Percentiles rank a stretch among this genome's conserved stretches.
These are phyloP conservation scores for Aspergillus tanneri DNA, from an alignment of 2,329 filamentous ascomycete genomes.

Conservation along the genomic window DNA sequence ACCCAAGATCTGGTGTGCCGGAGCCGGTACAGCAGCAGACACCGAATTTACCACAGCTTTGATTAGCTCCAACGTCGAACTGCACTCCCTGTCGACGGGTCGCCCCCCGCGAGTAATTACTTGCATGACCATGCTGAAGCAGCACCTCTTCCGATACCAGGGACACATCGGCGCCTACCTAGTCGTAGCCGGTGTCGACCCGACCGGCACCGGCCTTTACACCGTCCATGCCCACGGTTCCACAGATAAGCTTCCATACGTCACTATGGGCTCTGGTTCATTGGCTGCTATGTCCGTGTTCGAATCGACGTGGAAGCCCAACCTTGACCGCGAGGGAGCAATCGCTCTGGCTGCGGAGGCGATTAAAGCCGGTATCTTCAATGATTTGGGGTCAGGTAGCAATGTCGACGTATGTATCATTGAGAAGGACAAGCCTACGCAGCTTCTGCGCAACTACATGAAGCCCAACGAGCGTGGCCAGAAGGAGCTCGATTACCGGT, in stretches of 20 bases:
- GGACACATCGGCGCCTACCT: constrained; percentile 97
- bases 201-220: constrained; percentile 91
- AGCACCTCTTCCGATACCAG: constrained; percentile 98
- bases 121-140: constrained; percentile 99
- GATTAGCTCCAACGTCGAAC: constrained; percentile 97
- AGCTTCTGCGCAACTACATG: constrained; percentile 84
- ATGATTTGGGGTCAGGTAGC: constrained; percentile 93
- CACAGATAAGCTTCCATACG: constrained; percentile 98
- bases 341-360: constrained; percentile 79
- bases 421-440: constrained; percentile 87
- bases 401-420: constrained; percentile 98
- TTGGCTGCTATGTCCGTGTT: constrained; percentile 98
- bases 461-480: constrained; percentile 86
- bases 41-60: constrained; percentile 98
- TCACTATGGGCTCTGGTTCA: constrained; percentile 97
- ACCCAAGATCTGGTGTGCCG: constrained; percentile 98
- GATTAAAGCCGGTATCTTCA: constrained; percentile 96
- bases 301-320: constrained; percentile 88
- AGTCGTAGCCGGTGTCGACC: constrained; percentile 93
- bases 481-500: constrained; percentile 93
- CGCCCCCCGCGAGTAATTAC: constrained; percentile 96
- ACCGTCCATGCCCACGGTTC: constrained; percentile 98
- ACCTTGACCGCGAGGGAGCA: constrained; percentile 75
- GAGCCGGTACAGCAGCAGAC: constrained; percentile 94
- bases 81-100: constrained; percentile 93